These are phyloP conservation scores for Aspergillus tubingensis DNA, from an alignment of 2,329 filamentous ascomycete species.

Conservation along the genomic window DNA sequence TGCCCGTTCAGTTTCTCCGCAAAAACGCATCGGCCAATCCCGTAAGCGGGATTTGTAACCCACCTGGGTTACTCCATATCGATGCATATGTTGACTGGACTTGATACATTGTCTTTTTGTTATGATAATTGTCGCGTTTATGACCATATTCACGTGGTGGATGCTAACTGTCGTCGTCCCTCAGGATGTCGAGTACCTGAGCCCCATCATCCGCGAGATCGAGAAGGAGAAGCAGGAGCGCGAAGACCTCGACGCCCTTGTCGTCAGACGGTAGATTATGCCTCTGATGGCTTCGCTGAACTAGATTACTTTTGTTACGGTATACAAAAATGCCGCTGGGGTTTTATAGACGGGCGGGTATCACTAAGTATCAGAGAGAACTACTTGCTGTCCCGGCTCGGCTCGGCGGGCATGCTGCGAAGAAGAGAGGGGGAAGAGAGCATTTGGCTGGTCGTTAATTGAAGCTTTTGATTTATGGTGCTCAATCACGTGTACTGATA, in stretches of 20 bases:
- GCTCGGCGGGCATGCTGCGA: slow-evolving; percentile 21
- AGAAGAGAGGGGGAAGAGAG: slow-evolving; percentile 9
- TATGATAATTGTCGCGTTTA: not conserved
- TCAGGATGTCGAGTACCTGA: slow-evolving; percentile 68
- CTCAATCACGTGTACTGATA: slow-evolving; percentile 41
- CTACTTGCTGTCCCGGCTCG: slow-evolving; percentile 22
- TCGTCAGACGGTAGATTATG: slow-evolving; percentile 52
- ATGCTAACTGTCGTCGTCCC: slow-evolving; percentile 8
- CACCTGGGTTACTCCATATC: slow-evolving; percentile 3
- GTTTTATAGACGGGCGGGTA: slow-evolving; percentile 20
- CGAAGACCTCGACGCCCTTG: slow-evolving; percentile 67
- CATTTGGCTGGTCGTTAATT: slow-evolving; percentile 25
- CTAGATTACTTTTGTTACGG: slow-evolving; percentile 20
- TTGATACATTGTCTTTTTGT: not conserved
- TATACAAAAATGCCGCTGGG: slow-evolving; percentile 18
- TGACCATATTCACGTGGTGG: not conserved
- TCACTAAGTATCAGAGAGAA: slow-evolving; percentile 22
- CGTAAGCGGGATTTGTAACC: slow-evolving; percentile 40
- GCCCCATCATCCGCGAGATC: slow-evolving; percentile 68
- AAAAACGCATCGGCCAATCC: slow-evolving; percentile 36
- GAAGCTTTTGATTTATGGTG: slow-evolving; percentile 25
- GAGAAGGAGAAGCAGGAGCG: slow-evolving; percentile 68
- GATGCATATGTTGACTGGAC: not conserved
- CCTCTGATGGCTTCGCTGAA: slow-evolving; percentile 11
- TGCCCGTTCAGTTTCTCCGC: slow-evolving; percentile 27